phyloP scores from a whole-genome alignment of 345 rosid species.

The Moricandia moricandioides region DNA sequence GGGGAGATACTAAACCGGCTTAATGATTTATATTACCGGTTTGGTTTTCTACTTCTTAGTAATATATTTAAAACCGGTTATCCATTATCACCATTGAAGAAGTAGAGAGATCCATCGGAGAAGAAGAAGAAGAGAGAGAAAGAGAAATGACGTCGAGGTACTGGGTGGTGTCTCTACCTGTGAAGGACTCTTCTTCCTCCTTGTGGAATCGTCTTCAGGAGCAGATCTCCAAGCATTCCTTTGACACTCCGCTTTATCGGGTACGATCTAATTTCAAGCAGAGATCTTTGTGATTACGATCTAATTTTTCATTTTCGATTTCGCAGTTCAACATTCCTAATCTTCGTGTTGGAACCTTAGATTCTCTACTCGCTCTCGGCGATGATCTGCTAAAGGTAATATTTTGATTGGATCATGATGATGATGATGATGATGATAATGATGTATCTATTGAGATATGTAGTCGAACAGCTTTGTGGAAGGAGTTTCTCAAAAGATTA shows the following conservation, averaged over 20 bases:
- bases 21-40: slow-evolving; percentile 1
- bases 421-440: slow-evolving; percentile 7
- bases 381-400: slow-evolving; percentile 92
- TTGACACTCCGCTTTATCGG: slow-evolving; percentile 95
- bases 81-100: slow-evolving; percentile 26
- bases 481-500: slow-evolving; percentile 92
- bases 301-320: neutral
- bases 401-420: neutral
- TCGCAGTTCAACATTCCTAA: slow-evolving; percentile 88
- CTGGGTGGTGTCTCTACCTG: slow-evolving; percentile 91
- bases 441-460: slow-evolving; percentile 31
- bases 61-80: slow-evolving; percentile 31
- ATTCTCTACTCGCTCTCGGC: slow-evolving; percentile 90
- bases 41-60: neutral
- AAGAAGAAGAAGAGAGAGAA: slow-evolving; percentile 28
- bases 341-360: slow-evolving; percentile 98
- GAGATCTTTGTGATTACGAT: slow-evolving; percentile 14
- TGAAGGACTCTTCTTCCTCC: slow-evolving; percentile 70
- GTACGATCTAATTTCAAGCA: slow-evolving; percentile 34
- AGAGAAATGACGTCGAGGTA: slow-evolving; percentile 77
- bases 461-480: slow-evolving; percentile 92
- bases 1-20: slow-evolving; percentile 31
- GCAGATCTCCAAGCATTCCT: slow-evolving; percentile 90
- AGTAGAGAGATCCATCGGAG: slow-evolving; percentile 32
- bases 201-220: slow-evolving; percentile 80